These are phyloP conservation scores for Microdochium trichocladiopsis DNA, from an alignment of 2,329 filamentous ascomycete genomes.

Conservation along the genomic window DNA sequence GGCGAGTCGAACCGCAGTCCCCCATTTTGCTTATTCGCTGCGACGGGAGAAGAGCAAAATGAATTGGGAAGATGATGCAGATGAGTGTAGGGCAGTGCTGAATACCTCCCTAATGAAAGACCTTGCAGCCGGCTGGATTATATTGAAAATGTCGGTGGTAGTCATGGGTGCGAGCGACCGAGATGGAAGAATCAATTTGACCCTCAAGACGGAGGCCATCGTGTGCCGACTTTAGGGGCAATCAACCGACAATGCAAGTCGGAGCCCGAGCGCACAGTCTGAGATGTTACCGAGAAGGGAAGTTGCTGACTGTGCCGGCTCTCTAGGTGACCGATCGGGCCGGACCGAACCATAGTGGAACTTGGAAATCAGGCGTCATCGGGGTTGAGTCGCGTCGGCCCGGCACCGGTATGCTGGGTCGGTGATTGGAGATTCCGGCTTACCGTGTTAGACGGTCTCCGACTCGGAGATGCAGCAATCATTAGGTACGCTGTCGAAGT, in stretches of 20 bases:
- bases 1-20: background rate
- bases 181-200: background rate
- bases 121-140: background rate
- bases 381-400: background rate
- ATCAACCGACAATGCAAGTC: background rate
- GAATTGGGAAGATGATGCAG: background rate
- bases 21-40: background rate
- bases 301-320: background rate
- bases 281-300: background rate
- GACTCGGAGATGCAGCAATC: background rate
- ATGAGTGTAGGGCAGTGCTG: background rate
- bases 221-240: background rate
- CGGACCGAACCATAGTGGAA: background rate
- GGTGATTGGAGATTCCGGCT: background rate
- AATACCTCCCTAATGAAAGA: background rate
- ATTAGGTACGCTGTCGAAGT: background rate
- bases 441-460: background rate
- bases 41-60: background rate
- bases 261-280: background rate
- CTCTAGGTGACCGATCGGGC: background rate
- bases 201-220: background rate
- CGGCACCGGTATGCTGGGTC: background rate
- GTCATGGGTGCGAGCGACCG: background rate
- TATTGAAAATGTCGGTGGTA: background rate
- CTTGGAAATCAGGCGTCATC: background rate